Conservation (phyloP, 139 green algal species). For the Coccomyxa sp. region DNA sequence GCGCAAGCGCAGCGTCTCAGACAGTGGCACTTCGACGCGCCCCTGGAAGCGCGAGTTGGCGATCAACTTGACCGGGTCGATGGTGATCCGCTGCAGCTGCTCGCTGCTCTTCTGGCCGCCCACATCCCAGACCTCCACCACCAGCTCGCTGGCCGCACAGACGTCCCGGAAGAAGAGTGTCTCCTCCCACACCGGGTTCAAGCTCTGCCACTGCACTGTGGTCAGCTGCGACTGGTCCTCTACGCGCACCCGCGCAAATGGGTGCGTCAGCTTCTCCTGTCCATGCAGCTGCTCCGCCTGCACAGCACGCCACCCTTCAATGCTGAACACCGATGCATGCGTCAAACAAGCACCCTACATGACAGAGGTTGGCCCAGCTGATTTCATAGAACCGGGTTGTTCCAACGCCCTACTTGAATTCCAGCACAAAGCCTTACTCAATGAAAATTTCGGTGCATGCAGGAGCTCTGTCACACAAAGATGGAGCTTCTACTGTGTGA, state of each 20-base stretch:
- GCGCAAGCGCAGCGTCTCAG: constrained; percentile 47
- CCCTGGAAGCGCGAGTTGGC: constrained; percentile 49
- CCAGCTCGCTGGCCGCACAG: constrained; percentile 44
- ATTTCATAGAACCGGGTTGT: too few relatives aligned
- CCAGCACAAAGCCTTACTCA: too few relatives aligned
- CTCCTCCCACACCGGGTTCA: constrained; percentile 49
- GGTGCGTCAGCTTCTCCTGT: constrained; percentile 25
- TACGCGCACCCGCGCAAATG: constrained; percentile 42
- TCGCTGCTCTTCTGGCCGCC: constrained; percentile 21
- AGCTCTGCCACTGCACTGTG: constrained; percentile 41
- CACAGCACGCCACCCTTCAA: neutral
- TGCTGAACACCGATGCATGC: neutral
- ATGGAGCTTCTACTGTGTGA: neutral
- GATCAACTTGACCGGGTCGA: constrained; percentile 37
- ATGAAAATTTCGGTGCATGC: too few relatives aligned
- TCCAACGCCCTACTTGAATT: too few relatives aligned
- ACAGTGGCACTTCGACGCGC: constrained; percentile 54
- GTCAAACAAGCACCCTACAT: neutral
- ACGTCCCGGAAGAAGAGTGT: constrained; percentile 41
- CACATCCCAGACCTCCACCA: constrained; percentile 66
- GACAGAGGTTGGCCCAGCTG: too few relatives aligned
- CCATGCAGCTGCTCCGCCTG: constrained; percentile 40
- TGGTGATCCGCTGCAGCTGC: constrained; percentile 12
- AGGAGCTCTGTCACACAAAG: too few relatives aligned
- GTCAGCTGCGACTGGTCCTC: constrained; percentile 36